A percentile compares a stretch with the other conserved stretches of the same genome.
Conservation (phyloP, 495 filamentous ascomycete genomes). For the Hypoxylon intermedium region DNA sequence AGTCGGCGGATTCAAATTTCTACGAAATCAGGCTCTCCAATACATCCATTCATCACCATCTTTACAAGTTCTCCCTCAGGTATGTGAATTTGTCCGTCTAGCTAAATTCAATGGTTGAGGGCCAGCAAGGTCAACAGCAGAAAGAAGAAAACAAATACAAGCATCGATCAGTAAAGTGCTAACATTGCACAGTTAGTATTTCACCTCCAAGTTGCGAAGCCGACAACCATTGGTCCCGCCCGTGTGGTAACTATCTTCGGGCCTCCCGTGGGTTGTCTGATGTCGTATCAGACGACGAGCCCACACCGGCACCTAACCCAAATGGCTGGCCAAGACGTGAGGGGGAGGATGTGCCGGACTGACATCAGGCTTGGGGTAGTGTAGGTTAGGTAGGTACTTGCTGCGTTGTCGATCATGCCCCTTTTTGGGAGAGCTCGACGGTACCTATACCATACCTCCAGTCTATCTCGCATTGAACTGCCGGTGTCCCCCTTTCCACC, state of each 20-base stretch:
- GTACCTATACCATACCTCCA: constrained; percentile 21
- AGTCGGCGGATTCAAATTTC: neutral
- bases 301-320: constrained; percentile 30
- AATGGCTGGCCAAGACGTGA: constrained; percentile 5
- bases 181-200: constrained; percentile 2
- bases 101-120: no score
- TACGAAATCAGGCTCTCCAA: no score
- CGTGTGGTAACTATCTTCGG: constrained; percentile 25
- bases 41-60: no score
- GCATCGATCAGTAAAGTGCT: constrained; percentile 9
- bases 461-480: constrained; percentile 38
- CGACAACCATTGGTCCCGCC: constrained; percentile 34
- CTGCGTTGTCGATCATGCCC: constrained; percentile 22
- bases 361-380: constrained; percentile 31
- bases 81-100: neutral
- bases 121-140: constrained; percentile 10
- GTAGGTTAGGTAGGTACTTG: no score
- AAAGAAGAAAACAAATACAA: constrained; percentile 28
- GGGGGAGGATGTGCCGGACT: constrained; percentile 36
- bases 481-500: constrained; percentile 15
- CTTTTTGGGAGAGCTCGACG: constrained; percentile 17
- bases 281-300: constrained; percentile 15
- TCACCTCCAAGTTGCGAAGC: no score
- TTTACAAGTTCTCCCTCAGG: no score
- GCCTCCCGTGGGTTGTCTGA: constrained; percentile 24